Evolutionary conservation across 345 rosid species (phyloP), one percentile per base, ranked within the genome.

Genomic region (Raphanus raphanistrum): DNA sequence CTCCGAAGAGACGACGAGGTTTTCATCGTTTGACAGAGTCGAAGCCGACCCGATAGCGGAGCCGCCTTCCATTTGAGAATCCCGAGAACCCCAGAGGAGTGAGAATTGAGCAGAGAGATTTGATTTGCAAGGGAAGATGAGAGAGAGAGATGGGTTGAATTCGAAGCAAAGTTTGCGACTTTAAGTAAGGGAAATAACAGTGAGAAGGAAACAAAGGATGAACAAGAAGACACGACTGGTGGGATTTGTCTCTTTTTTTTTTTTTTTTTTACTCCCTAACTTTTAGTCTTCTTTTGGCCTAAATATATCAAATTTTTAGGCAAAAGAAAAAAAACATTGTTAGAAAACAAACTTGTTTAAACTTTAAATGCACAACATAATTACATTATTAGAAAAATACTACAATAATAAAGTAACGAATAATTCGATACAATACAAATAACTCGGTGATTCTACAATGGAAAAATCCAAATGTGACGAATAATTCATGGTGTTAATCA

Each of bases 1-100:
- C 83, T 88, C 97, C 9, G 89, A 88, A 2, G 97, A 91, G 31
- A 87, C 80, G 15, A 79, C 90, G 52, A 82, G 64, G 68, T 79
- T 76, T 48, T 85, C 92, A 16, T 88, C 89, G 72, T 82, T 84
- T 6, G 90, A 89, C 79, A 86, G 79, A 58, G 92, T 83, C 43
- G 93, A 92, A 79, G 81, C 80, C 1, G 83, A 80, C 11, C 84
- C 84, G 66, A 73, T 64, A 0, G 72, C 82, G 60, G 81, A 81
- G 55, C 76, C 80, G 48, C 68, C 86, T 79, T 79, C 82, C 82
- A 80, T 80, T 79, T 12, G 74, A 31, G 15, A 27, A 60, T 11
- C 27, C 5, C 11, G 27, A 35, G 52, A 76, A 7, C 38, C n/a
- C 21, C 70, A 16, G 38, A 71, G 78, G 60, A 29, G 36, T 48